These are phyloP conservation scores for Candida saitoana DNA, from an alignment of 805 yeast species.

Conservation along the genomic window DNA sequence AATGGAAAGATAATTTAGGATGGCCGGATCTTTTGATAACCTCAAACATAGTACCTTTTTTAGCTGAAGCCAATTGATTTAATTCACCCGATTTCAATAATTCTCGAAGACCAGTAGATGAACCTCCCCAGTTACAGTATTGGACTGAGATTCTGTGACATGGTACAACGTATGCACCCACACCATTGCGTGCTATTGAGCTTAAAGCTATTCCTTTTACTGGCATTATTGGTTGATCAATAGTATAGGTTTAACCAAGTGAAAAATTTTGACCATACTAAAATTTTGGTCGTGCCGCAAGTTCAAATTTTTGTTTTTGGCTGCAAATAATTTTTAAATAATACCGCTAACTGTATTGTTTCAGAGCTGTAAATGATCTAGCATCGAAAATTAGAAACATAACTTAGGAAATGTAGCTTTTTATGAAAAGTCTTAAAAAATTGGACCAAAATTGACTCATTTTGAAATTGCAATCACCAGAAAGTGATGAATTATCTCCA, in stretches of 20 bases:
- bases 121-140: constrained; percentile 95
- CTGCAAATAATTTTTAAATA: constrained; percentile 1
- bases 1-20: constrained; percentile 54
- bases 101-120: constrained; percentile 79
- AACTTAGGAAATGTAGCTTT: too few relatives aligned
- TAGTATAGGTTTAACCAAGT: background rate
- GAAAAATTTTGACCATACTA: background rate
- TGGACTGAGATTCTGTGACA: constrained; percentile 73
- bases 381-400: too few relatives aligned
- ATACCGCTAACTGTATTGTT: background rate
- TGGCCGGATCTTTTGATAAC: constrained; percentile 74
- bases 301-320: background rate
- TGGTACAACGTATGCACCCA: constrained; percentile 68
- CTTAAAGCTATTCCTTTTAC: constrained; percentile 57
- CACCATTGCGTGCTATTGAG: constrained; percentile 68
- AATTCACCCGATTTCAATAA: constrained; percentile 50
- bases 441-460: too few relatives aligned
- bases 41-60: constrained; percentile 70
- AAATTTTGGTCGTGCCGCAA: constrained; percentile 2
- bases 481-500: too few relatives aligned
- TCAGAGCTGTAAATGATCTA: too few relatives aligned
- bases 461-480: too few relatives aligned
- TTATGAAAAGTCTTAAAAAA: too few relatives aligned
- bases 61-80: constrained; percentile 52
- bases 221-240: constrained; percentile 31